Conservation (phyloP, 1,139 yeast species). For the Pichia sp. region DNA sequence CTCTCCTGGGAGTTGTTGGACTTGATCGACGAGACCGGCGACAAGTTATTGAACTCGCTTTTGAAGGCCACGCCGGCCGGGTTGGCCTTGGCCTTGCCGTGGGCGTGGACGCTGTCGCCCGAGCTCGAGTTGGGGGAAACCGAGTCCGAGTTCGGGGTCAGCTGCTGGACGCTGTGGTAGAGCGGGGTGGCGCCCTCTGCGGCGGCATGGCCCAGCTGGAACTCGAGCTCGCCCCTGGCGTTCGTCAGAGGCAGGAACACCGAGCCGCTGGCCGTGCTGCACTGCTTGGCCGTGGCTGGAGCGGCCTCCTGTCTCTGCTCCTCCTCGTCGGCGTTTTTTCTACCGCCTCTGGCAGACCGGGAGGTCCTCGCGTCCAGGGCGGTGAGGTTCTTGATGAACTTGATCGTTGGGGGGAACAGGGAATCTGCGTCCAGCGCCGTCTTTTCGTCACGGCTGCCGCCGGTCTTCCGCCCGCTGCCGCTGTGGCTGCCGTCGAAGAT, state of each 20-base stretch:
- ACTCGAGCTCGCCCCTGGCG: conserved; percentile 52
- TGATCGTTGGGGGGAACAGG: neutral
- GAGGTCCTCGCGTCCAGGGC: neutral
- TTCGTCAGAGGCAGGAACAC: conserved; percentile 31
- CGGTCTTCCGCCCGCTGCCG: neutral
- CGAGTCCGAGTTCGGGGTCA: conserved; percentile 24
- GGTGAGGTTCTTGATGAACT: neutral
- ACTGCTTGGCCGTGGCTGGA: neutral
- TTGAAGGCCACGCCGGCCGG: conserved; percentile 11
- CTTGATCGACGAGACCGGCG: conserved; percentile 33
- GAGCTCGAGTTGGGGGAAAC: neutral
- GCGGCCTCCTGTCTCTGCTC: too few relatives aligned
- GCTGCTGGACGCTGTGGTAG: conserved; percentile 12
- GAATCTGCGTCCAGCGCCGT: neutral
- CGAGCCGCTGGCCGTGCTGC: neutral
- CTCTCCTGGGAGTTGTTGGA: conserved; percentile 18
- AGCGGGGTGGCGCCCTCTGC: conserved; percentile 7
- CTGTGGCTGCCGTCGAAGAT: neutral
- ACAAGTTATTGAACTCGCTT: conserved; percentile 24
- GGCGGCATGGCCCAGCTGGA: conserved; percentile 38
- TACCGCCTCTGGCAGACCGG: too few relatives aligned
- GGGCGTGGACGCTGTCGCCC: neutral
- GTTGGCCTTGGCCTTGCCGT: neutral
- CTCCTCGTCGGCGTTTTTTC: too few relatives aligned
- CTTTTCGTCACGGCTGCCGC: neutral